Percentiles rank a stretch among this genome's conserved stretches.
phyloP scores from a whole-genome alignment of 805 yeast species.

The Candida coquimbonensis region DNA sequence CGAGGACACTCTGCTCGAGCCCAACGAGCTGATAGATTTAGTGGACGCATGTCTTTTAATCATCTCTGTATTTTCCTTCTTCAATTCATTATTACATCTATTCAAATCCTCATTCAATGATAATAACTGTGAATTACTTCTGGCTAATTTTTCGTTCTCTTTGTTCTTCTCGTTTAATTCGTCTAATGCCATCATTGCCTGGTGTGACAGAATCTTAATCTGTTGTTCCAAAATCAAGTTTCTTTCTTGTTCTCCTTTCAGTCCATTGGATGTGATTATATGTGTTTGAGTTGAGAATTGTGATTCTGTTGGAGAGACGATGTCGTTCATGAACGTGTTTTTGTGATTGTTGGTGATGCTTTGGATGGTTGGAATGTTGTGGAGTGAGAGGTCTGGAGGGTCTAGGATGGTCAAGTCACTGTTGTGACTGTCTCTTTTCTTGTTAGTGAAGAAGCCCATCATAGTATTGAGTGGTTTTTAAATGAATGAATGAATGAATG shows the following conservation, averaged over 20 bases:
- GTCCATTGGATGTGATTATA: conserved; percentile 11
- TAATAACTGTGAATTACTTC: conserved; percentile 5
- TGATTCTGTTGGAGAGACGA: conserved; percentile 7
- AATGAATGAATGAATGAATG: neutral
- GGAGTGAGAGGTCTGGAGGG: conserved; percentile 10
- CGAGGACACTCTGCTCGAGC: conserved; percentile 4
- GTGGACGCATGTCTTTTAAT: no score
- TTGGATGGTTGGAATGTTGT: neutral
- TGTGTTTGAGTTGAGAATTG: conserved; percentile 6
- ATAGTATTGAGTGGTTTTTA: neutral
- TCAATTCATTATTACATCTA: no score
- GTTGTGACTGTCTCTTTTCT: conserved; percentile 5
- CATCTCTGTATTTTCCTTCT: no score
- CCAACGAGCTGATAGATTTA: conserved; percentile 3
- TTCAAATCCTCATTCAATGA: no score
- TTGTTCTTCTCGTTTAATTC: conserved; percentile 16
- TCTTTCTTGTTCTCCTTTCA: conserved; percentile 23
- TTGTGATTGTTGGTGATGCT: no score
- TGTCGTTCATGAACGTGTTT: no score
- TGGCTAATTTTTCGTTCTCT: conserved; percentile 16
- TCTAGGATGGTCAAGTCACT: conserved; percentile 16
- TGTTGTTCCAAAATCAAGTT: conserved; percentile 23
- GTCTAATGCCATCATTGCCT: conserved; percentile 23
- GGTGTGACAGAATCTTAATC: conserved; percentile 18
- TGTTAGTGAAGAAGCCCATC: conserved; percentile 6